A percentile compares a stretch with the other conserved stretches of the same genome.
These are phyloP conservation scores for Cokeromyces recurvatus DNA, from an alignment of 371 early-diverging fungal genomes.

Conservation along the genomic window DNA sequence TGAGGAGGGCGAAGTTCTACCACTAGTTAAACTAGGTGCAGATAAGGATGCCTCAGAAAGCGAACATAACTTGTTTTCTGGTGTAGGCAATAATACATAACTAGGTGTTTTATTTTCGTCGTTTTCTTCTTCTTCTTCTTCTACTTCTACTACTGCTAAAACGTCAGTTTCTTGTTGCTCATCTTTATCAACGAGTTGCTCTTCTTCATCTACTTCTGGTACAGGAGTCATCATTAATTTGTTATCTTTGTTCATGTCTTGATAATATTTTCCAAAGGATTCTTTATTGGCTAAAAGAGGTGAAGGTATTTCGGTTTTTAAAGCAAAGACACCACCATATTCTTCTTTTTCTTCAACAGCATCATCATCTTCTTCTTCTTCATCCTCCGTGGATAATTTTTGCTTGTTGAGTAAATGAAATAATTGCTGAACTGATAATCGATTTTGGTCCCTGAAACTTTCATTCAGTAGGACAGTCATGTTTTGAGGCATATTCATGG, in stretches of 20 bases:
- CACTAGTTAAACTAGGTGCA: constrained; percentile 14
- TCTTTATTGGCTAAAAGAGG: constrained; percentile 1
- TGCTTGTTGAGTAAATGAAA: constrained; percentile 11
- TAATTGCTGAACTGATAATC: constrained; percentile 12
- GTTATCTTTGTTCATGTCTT: not conserved
- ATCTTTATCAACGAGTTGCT: not conserved
- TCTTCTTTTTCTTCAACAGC: constrained; percentile 1
- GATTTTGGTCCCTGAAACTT: not conserved
- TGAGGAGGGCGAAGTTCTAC: constrained; percentile 6
- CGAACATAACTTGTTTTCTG: too few species aligned
- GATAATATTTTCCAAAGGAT: not conserved
- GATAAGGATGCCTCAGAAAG: not conserved
- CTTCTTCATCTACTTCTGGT: constrained; percentile 14
- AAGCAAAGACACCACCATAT: constrained; percentile 13
- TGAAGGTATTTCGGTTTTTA: constrained; percentile 15
- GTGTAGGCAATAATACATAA: too few species aligned
- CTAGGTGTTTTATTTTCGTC: too few species aligned
- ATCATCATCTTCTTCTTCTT: not conserved
- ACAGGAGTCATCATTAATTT: constrained; percentile 17
- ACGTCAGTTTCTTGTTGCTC: not conserved
- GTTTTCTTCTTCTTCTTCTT: too few species aligned
- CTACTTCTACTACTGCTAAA: too few species aligned
- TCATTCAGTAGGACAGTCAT: not conserved
- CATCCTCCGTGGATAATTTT: not conserved
- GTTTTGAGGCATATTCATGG: constrained; percentile 2